Evolutionary conservation across 495 filamentous ascomycete species (phyloP).

Genomic region (Physcia stellaris): DNA sequence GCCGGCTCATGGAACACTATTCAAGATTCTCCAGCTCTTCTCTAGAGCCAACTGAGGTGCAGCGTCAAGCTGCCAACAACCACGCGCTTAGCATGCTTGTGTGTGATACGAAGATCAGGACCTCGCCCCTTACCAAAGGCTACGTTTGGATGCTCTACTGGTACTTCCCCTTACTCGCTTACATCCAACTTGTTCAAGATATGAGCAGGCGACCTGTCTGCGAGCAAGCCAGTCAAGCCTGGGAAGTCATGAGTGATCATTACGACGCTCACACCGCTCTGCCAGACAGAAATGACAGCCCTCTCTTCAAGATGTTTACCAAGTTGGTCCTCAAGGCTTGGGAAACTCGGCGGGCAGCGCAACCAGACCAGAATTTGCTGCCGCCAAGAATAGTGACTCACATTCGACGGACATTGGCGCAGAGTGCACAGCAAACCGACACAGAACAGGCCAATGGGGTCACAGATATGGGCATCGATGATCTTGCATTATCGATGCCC

Average conservation of each 20-base stretch:
- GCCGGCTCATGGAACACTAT: conserved; percentile 32
- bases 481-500: conserved; percentile 13
- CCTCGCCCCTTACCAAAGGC: conserved; percentile 28
- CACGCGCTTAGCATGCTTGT: conserved; percentile 32
- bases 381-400: conserved; percentile 28
- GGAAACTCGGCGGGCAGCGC: conserved; percentile 21
- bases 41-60: conserved; percentile 15
- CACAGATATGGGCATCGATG: conserved; percentile 11
- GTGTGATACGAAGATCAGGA: conserved; percentile 35
- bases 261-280: conserved; percentile 26
- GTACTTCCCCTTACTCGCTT: conserved; percentile 41
- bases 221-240: conserved; percentile 22
- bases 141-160: conserved; percentile 31
- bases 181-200: conserved; percentile 34
- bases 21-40: conserved; percentile 17
- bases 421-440: conserved; percentile 7
- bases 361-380: conserved; percentile 12
- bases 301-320: conserved; percentile 29
- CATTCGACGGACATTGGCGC: conserved; percentile 19
- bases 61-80: conserved; percentile 24
- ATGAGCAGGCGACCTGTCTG: conserved; percentile 24
- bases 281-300: conserved; percentile 11
- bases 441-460: conserved; percentile 7
- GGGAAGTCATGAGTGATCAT: conserved; percentile 38
- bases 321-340: conserved; percentile 33